These are phyloP conservation scores for Fusarium vanettenii DNA, from an alignment of 2,329 filamentous ascomycete genomes.

Conservation along the genomic window DNA sequence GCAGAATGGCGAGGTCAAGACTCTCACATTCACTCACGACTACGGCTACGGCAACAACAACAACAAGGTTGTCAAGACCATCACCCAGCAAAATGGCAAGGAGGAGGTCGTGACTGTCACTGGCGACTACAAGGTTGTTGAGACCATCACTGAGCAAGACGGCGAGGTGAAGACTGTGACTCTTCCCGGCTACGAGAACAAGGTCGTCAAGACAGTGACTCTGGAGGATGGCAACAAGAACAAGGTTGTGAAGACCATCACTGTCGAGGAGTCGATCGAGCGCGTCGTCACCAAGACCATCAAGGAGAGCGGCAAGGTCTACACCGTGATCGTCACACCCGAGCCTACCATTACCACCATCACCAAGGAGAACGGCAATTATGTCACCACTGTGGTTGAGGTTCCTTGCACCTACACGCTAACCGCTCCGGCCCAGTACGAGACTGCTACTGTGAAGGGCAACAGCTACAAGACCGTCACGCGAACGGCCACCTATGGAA, in stretches of 20 bases:
- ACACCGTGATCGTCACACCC: conserved; percentile 37
- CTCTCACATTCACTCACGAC: conserved; percentile 13
- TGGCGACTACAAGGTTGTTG: conserved; percentile 10
- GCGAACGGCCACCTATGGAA: conserved; percentile 30
- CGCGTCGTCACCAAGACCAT: conserved; percentile 38
- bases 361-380: conserved; percentile 32
- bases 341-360: conserved; percentile 31
- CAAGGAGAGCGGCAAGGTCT: conserved; percentile 34
- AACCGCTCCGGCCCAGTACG: conserved; percentile 40
- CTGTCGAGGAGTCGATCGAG: conserved; percentile 22
- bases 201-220: conserved; percentile 23
- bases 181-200: conserved; percentile 3
- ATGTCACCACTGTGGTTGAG: conserved; percentile 31
- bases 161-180: conserved; percentile 28
- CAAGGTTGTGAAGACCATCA: conserved; percentile 33
- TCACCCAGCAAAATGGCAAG: conserved; percentile 9
- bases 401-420: conserved; percentile 32
- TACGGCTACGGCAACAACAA: neutral
- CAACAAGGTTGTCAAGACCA: conserved; percentile 19
- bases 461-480: conserved; percentile 26
- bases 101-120: neutral
- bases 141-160: conserved; percentile 25
- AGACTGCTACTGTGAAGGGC: conserved; percentile 40
- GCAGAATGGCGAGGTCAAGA: conserved; percentile 26
- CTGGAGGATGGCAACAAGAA: conserved; percentile 21